Conservation (phyloP, 78 protist genomes). For the Dictyostelium discoideum region dicty_2.7 NC_007088.5:912501-913000, state of each 20-base stretch:
- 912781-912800: conserved; percentile 75
- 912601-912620: not conserved
- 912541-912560: not conserved
- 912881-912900: conserved; percentile 99
- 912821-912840: conserved; percentile 71
- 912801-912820: conserved; percentile 85
- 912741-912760: conserved; percentile 85
- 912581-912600: not conserved
- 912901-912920: conserved; percentile 93
- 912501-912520: not conserved
- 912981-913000: conserved; percentile 95
- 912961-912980: conserved; percentile 90
- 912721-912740: conserved; percentile 60
- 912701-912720: conserved; percentile 26
- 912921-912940: conserved; percentile 96
- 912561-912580: not conserved
- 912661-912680: not conserved
- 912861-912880: conserved; percentile 96
- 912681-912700: not conserved
- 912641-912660: not conserved
- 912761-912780: conserved; percentile 69
- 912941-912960: conserved; percentile 31
- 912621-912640: conserved; percentile 4
- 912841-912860: conserved; percentile 65
- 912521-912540: not conserved